A percentile compares a stretch with the other conserved stretches of the same genome.
phyloP scores from a whole-genome alignment of 2,329 filamentous ascomycete species.

The Venturia nashicola region DNA sequence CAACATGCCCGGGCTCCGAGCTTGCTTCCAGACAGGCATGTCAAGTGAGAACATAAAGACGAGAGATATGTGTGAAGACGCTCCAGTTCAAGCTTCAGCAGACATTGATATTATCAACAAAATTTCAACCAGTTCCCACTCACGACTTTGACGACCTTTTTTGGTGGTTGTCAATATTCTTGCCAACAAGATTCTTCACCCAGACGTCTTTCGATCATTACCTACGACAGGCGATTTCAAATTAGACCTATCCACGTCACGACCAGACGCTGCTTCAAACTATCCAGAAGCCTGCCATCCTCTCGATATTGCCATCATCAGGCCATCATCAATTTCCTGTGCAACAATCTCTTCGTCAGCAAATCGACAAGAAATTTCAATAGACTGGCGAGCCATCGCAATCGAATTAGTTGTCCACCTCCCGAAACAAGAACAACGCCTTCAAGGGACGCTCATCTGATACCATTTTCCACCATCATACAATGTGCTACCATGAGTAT shows the following conservation, averaged over 20 bases:
- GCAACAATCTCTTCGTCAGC: neutral
- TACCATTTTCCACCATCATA: neutral
- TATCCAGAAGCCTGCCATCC: neutral
- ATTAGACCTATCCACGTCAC: neutral
- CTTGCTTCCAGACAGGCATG: neutral
- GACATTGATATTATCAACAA: neutral
- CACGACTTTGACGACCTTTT: neutral
- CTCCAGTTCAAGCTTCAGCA: neutral
- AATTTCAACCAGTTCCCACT: neutral
- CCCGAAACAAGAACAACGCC: neutral
- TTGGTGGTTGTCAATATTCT: neutral
- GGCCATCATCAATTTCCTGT: neutral
- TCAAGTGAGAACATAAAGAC: neutral
- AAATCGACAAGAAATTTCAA: neutral
- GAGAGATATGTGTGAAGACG: neutral
- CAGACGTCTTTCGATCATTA: neutral
- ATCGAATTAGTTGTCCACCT: neutral
- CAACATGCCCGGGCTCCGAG: neutral
- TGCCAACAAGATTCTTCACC: neutral
- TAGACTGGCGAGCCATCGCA: neutral
- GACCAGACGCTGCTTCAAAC: neutral
- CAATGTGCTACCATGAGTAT: conserved; percentile 9
- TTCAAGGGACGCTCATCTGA: neutral
- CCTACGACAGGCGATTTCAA: neutral
- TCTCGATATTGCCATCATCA: neutral